phyloP scores from a whole-genome alignment of 1,284 basidiomycete genomes.

The Peniophora sp. region DNA sequence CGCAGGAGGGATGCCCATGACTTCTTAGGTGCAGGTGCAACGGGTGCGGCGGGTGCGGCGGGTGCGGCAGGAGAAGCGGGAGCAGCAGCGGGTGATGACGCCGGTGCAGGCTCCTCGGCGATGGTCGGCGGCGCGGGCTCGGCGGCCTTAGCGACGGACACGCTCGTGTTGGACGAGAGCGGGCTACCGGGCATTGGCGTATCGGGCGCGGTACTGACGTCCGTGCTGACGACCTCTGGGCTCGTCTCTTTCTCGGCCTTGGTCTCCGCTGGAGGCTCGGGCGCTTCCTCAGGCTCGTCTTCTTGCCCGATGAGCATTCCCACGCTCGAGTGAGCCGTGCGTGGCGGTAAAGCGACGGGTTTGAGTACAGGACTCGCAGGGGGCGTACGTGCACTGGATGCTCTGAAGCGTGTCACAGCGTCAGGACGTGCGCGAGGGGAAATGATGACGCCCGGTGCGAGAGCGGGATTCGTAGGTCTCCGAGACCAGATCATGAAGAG shows the following conservation, averaged over 20 bases:
- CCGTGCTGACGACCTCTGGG: constrained; percentile 20
- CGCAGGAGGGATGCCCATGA: constrained; percentile 76
- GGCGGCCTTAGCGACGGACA: constrained; percentile 27
- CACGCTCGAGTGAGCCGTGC: not conserved
- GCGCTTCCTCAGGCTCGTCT: not conserved
- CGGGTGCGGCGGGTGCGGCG: constrained; percentile 10
- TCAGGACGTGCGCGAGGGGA: constrained; percentile 55
- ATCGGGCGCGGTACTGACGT: constrained; percentile 33
- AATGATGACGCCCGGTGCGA: constrained; percentile 60
- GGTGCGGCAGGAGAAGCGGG: constrained; percentile 1
- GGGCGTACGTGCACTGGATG: constrained; percentile 43
- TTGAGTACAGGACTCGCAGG: constrained; percentile 26
- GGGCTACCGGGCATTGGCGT: constrained; percentile 50
- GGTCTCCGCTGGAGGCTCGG: not conserved
- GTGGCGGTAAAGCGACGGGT: not conserved
- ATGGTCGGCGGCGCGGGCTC: constrained; percentile 5
- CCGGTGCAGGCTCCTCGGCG: constrained; percentile 1
- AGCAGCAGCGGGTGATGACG: not conserved
- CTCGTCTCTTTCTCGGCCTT: constrained; percentile 7
- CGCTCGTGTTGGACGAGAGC: constrained; percentile 50
- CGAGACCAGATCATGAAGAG: constrained; percentile 61
- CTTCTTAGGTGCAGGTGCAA: constrained; percentile 33
- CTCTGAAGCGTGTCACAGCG: constrained; percentile 40
- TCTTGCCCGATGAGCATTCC: no score
- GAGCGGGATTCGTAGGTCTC: constrained; percentile 49